These are phyloP conservation scores for Syncephalis plumigaleata DNA, from an alignment of 371 early-diverging fungal species.

Conservation along the genomic window DNA sequence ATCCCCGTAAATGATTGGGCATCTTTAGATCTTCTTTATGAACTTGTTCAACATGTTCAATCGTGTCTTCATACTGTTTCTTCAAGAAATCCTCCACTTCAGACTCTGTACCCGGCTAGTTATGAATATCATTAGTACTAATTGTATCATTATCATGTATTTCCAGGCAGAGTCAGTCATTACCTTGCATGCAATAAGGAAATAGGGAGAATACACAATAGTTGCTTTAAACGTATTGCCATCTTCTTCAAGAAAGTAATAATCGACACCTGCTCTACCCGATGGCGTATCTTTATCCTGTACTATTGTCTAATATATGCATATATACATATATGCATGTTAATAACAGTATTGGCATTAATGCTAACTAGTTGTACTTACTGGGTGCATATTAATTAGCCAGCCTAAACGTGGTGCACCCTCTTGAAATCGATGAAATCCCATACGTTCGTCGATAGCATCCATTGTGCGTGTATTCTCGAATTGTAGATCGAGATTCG, in stretches of 20 bases:
- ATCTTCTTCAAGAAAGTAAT: conserved; percentile 82
- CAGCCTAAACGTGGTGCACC: conserved; percentile 76
- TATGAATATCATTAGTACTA: not conserved
- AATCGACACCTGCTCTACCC: conserved; percentile 72
- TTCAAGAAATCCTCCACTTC: conserved; percentile 82
- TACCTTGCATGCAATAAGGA: conserved; percentile 70
- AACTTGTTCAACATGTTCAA: conserved; percentile 41
- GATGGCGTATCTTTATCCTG: conserved; percentile 37
- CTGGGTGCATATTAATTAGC: conserved; percentile 89
- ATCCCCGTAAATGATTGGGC: conserved; percentile 82
- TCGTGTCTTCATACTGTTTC: conserved; percentile 41
- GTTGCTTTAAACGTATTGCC: conserved; percentile 82
- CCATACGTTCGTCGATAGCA: conserved; percentile 60
- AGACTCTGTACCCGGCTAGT: conserved; percentile 43
- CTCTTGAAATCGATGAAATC: conserved; percentile 60
- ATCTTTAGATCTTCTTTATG: conserved; percentile 75
- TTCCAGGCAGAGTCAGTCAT: not conserved
- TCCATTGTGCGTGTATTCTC: not conserved
- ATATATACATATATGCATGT: not conserved
- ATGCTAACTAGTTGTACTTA: conserved; percentile 22
- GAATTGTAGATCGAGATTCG: not conserved
- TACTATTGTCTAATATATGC: conserved; percentile 10
- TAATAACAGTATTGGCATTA: not conserved
- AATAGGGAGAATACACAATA: conserved; percentile 73
- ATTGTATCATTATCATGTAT: conserved; percentile 8